Conservation (phyloP, 164 flowering plant species). For the Echeveria elegans region DNA sequence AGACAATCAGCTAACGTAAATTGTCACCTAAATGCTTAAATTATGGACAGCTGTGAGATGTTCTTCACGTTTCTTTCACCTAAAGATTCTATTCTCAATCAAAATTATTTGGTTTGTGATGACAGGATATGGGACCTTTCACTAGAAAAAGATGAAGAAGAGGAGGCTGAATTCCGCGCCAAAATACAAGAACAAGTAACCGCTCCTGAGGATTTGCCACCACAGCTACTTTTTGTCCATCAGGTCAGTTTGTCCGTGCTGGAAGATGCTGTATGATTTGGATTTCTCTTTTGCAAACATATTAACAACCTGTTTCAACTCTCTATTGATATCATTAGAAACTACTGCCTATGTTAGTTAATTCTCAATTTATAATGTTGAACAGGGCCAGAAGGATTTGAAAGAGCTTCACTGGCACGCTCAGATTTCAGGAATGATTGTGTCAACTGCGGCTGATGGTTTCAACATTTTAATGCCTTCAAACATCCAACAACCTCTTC, state of each 20-base stretch:
- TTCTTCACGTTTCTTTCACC: neutral
- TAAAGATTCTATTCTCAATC: neutral
- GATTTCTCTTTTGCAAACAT: no score
- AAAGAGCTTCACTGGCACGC: constrained; percentile 96
- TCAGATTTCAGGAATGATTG: constrained; percentile 89
- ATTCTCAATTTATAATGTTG: neutral
- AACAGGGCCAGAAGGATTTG: constrained; percentile 94
- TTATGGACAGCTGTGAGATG: neutral
- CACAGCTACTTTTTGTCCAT: constrained; percentile 92
- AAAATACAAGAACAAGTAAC: constrained; percentile 56
- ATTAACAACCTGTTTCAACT: neutral
- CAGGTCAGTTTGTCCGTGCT: constrained; percentile 36
- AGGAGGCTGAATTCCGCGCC: constrained; percentile 85
- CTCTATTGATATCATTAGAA: neutral
- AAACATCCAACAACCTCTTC: constrained; percentile 60
- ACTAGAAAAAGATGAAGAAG: constrained; percentile 86
- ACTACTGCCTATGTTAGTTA: neutral
- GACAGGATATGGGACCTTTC: constrained; percentile 96
- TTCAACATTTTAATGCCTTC: constrained; percentile 89
- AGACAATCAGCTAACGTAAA: constrained; percentile 90
- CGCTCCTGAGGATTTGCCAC: constrained; percentile 81
- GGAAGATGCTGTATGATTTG: neutral
- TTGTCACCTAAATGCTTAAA: neutral
- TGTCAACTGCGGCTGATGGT: constrained; percentile 92
- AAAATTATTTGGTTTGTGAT: neutral